Percentiles rank a stretch among this genome's conserved stretches.
phyloP scores from a whole-genome alignment of 306 rosid genomes.

The Vigna reflexopilosa region DNA sequence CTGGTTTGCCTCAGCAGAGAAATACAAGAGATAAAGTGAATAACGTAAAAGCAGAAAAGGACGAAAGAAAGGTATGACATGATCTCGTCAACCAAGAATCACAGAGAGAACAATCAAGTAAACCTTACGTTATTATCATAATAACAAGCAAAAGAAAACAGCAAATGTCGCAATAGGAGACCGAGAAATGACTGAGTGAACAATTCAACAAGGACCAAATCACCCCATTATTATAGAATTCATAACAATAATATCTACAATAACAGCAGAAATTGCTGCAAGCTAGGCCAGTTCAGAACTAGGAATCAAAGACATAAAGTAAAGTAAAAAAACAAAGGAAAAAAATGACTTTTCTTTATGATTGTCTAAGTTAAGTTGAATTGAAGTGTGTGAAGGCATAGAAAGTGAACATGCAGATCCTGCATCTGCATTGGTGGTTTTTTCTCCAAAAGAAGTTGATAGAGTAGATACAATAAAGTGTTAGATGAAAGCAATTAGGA shows the following conservation, averaged over 20 bases:
- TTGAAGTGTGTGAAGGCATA: not conserved
- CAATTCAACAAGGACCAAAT: slow-evolving; percentile 25
- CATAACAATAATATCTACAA: not conserved
- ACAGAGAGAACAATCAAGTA: slow-evolving; percentile 48
- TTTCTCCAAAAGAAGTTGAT: not conserved
- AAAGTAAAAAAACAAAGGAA: not conserved
- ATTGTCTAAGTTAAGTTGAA: not conserved
- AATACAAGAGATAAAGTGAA: slow-evolving; percentile 53
- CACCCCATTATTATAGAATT: not conserved
- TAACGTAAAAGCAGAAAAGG: slow-evolving; percentile 69
- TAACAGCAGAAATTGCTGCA: not conserved
- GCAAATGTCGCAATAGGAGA: slow-evolving; percentile 26
- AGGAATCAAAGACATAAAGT: slow-evolving; percentile 11
- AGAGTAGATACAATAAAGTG: not conserved
- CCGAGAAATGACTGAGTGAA: slow-evolving; percentile 27
- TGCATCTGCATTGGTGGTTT: slow-evolving; percentile 25
- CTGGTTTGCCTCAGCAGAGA: slow-evolving; percentile 53
- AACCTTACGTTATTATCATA: slow-evolving; percentile 51
- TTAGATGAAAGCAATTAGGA: slow-evolving; percentile 13
- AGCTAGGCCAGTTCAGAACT: not conserved
- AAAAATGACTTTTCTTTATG: not conserved
- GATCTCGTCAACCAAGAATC: slow-evolving; percentile 60
- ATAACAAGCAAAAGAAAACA: slow-evolving; percentile 40
- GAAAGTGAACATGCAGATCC: slow-evolving; percentile 42
- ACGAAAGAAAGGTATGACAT: slow-evolving; percentile 55